Percentiles rank a stretch among this genome's conserved stretches.
Conservation (phyloP, 345 rosid species). For the Turritis glabra region DNA sequence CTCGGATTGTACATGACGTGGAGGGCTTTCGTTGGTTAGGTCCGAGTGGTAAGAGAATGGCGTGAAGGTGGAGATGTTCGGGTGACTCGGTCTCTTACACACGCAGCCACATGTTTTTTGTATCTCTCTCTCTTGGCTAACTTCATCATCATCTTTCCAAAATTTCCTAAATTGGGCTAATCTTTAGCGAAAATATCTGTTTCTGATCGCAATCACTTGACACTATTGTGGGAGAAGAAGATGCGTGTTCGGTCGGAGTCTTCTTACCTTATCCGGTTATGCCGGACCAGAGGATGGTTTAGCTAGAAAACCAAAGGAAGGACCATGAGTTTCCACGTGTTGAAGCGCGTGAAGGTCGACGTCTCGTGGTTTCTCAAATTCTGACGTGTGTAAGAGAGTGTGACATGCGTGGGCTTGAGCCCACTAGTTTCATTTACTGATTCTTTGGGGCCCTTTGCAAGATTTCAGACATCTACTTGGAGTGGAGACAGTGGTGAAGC, state of each 20-base stretch:
- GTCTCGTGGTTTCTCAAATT: background rate
- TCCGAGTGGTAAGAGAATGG: conserved; percentile 34
- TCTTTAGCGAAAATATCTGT: conserved; percentile 32
- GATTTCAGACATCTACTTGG: background rate
- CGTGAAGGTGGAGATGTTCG: conserved; percentile 22
- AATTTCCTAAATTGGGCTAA: conserved; percentile 27
- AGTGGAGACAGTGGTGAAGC: background rate
- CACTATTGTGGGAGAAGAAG: conserved; percentile 18
- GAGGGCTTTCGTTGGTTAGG: conserved; percentile 32
- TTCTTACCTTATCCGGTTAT: conserved; percentile 10
- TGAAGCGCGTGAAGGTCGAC: background rate
- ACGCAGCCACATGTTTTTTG: conserved; percentile 32
- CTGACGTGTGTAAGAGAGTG: background rate
- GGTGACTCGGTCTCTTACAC: conserved; percentile 38
- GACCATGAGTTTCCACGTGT: background rate
- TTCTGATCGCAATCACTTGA: conserved; percentile 27
- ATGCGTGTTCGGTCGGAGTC: conserved; percentile 26
- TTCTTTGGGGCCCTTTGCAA: background rate
- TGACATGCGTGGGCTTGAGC: conserved; percentile 21
- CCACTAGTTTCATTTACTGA: background rate
- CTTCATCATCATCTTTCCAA: conserved; percentile 13
- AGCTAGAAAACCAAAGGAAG: background rate
- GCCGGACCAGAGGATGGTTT: background rate
- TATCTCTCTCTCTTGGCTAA: conserved; percentile 23
- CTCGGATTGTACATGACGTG: conserved; percentile 31